A percentile compares a stretch with the other conserved stretches of the same genome.
Evolutionary conservation across 208 protist species (phyloP).

Genomic region (Vickermania ingenoplastis): DNA sequence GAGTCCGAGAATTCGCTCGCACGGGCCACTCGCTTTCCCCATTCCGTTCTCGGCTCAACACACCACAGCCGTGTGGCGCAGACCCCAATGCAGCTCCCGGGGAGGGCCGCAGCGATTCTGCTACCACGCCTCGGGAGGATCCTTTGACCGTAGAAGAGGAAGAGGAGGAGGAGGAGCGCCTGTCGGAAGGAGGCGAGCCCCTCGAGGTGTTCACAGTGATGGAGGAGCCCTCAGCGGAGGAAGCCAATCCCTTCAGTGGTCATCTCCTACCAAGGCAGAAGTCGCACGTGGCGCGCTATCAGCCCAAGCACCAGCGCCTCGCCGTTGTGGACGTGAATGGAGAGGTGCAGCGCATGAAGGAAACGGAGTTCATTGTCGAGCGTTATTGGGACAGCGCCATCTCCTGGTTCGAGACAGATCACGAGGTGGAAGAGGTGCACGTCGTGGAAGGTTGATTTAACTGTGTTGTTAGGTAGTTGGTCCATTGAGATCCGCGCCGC

Average conservation of each 20-base stretch:
- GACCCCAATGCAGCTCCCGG: not conserved
- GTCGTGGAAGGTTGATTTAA: not conserved
- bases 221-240: not conserved
- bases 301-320: constrained; percentile 67
- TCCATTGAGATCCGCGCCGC: no score
- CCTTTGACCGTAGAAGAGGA: no score
- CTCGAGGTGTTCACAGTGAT: constrained; percentile 13
- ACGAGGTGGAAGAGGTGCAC: constrained; percentile 3
- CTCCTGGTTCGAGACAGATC: constrained; percentile 35
- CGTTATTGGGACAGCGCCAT: constrained; percentile 66
- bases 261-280: constrained; percentile 41
- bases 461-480: not conserved
- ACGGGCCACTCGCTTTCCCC: not conserved
- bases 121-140: not conserved
- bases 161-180: constrained; percentile 12
- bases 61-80: not conserved
- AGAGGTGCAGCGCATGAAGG: constrained; percentile 38
- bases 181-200: constrained; percentile 34
- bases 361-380: constrained; percentile 53
- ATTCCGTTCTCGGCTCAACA: no score
- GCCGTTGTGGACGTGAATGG: constrained; percentile 35
- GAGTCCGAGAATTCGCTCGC: constrained; percentile 21
- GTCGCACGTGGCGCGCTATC: constrained; percentile 33
- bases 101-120: not conserved
- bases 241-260: constrained; percentile 32